phyloP scores from a whole-genome alignment of 1,139 yeast species.

The Taiozyma sp. region DNA sequence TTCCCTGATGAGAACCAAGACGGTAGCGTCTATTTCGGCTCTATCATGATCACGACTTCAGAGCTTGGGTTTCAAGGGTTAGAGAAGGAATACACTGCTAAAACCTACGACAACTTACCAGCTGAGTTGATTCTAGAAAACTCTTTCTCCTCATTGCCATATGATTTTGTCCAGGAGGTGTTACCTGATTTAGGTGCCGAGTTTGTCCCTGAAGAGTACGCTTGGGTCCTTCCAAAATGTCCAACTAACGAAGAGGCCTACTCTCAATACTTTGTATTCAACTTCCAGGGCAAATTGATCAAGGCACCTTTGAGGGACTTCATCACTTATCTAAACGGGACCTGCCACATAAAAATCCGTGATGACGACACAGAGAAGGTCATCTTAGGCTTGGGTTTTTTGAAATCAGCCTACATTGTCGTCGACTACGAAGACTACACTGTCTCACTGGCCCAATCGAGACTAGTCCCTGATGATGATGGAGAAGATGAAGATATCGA shows the following conservation, averaged over 20 bases:
- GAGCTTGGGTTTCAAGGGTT: not conserved
- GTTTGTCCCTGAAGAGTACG: not conserved
- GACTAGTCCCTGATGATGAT: conserved; percentile 22
- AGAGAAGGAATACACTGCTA: not conserved
- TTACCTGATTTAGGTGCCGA: not conserved
- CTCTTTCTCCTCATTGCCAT: conserved; percentile 32
- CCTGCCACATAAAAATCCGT: not conserved
- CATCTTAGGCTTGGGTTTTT: conserved; percentile 65
- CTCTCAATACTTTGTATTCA: not conserved
- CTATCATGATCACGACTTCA: not conserved
- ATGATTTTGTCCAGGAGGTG: conserved; percentile 17
- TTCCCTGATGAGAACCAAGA: not conserved
- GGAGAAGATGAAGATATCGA: conserved; percentile 37
- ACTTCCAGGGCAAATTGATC: not conserved
- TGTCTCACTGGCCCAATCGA: conserved; percentile 65
- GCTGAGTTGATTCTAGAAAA: not conserved
- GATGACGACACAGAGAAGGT: conserved; percentile 17
- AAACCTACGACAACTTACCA: not conserved
- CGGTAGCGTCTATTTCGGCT: not conserved
- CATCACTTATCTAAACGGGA: not conserved
- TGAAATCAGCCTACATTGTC: conserved; percentile 72
- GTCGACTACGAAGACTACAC: conserved; percentile 54
- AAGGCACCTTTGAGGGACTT: not conserved
- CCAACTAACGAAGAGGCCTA: not conserved
- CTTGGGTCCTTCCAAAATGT: not conserved